Percentiles rank a stretch among this genome's conserved stretches.
Evolutionary conservation across 768 basidiomycete species (phyloP).

Genomic region (Tricholoma hemisulphureum): DNA sequence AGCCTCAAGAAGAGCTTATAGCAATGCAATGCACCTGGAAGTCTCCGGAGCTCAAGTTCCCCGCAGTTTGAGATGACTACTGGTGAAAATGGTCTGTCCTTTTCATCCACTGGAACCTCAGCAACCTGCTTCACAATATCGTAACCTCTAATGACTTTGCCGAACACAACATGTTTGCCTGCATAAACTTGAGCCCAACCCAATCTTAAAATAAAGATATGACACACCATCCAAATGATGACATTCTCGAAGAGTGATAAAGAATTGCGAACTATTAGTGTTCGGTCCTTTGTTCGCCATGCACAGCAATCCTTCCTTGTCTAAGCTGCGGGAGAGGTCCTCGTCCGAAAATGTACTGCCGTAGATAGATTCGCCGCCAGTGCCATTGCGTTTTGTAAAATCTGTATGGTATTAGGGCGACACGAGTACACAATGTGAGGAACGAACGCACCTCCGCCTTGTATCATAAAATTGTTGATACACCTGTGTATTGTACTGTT

Average conservation of each 20-base stretch:
- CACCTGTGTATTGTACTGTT: conserved; percentile 75
- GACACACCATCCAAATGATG: conserved; percentile 68
- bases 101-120: conserved; percentile 67
- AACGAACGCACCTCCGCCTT: conserved; percentile 62
- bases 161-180: conserved; percentile 57
- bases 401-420: conserved; percentile 36
- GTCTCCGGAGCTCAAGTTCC: conserved; percentile 72
- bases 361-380: conserved; percentile 82
- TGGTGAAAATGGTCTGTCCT: conserved; percentile 67
- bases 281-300: conserved; percentile 88
- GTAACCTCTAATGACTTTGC: conserved; percentile 57
- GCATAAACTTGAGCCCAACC: not conserved
- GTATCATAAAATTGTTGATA: conserved; percentile 78
- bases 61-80: conserved; percentile 77
- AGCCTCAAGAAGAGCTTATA: not conserved
- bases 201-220: conserved; percentile 15
- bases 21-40: conserved; percentile 21
- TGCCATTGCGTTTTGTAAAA: conserved; percentile 77
- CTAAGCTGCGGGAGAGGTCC: conserved; percentile 60
- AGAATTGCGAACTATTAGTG: conserved; percentile 88
- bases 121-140: conserved; percentile 60
- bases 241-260: conserved; percentile 75
- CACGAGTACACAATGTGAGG: not conserved
- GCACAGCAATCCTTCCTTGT: conserved; percentile 73
- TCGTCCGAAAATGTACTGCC: conserved; percentile 77